Base-by-base conservation (phyloP, 2,329 filamentous ascomycete species). In the Mycocentrospora acerina region DNA sequence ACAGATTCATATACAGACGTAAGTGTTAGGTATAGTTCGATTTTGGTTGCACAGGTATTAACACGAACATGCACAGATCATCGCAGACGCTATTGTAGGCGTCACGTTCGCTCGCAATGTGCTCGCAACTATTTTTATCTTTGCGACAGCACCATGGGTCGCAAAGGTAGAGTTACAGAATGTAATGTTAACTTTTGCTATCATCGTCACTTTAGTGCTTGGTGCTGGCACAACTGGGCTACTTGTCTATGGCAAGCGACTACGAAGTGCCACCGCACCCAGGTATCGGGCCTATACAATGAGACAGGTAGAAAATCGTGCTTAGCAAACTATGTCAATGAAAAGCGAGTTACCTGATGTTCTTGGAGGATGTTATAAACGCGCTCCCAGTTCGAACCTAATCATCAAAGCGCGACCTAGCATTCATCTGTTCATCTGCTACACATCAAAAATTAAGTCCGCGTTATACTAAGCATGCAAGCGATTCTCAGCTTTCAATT, bases 101-200 rank as follows among this genome's bases (percentile, higher is more conserved):
- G 59, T 77, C 1, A 71, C 71, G 0, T 69, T 76, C 40, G 55
- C 71, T 14, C 68, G 74, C 0, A 77, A 77, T 33, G 42, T 62
- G 3, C 62, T 75, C 31, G 64, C 63, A 16, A 74, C 69, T 1
- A 62, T 68, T 8, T 69, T 77, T 31, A 66, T 76, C n/a, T 76
- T 77, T 45, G 71, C 68, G 0, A 55, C 75, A 12, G 59, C 65
- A 1, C 67, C 70, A 1, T 75, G 73, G 69, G 63, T 69, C 4
- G 36, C 36, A 7, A 38, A 22, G 16, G 42, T 45, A 6, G 32
- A 33, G 9, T 32, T 44, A 3, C 37, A 44, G 2, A 42, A 48
- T 15, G 41, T 44, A 9, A 40, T 48, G 40, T 30, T 48, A 26
- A 48, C 37, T 7, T 48, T 44, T n/a, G 38, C 39, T 11, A 30